Conservation (phyloP, 441 rosid species). For the Adansonia gregorii region DNA sequence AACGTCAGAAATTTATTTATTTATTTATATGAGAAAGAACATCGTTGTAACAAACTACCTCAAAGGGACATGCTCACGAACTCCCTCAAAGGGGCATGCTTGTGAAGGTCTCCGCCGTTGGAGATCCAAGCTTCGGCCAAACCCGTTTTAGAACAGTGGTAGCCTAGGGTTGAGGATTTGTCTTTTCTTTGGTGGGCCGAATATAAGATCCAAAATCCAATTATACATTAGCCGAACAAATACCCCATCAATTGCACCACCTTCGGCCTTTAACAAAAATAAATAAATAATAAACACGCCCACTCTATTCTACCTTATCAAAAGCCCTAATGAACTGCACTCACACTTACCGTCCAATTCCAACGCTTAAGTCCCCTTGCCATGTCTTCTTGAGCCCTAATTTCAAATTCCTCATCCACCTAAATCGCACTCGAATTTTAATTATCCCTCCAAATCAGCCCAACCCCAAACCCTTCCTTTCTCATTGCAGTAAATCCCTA, state of each 20-base stretch:
- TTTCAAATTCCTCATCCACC: conserved; percentile 27
- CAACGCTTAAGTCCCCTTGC: conserved; percentile 33
- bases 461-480: conserved; percentile 30
- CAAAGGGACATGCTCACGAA: no score
- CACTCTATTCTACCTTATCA: not conserved
- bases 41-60: no score
- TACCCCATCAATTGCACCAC: not conserved
- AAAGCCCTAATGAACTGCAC: conserved; percentile 40
- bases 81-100: no score
- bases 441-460: not conserved
- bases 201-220: not conserved
- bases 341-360: conserved; percentile 13
- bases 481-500: conserved; percentile 14
- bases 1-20: no score
- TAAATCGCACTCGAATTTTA: conserved; percentile 14
- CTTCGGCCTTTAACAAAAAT: no score
- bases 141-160: no score
- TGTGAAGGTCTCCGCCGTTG: no score
- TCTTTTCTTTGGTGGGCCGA: not conserved
- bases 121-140: no score
- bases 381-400: conserved; percentile 31
- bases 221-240: not conserved
- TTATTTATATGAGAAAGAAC: no score
- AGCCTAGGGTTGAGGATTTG: no score
- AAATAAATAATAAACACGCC: not conserved